Evolutionary conservation across 129 eudicot species (phyloP).

Genomic region (Artemisia argyi): DNA sequence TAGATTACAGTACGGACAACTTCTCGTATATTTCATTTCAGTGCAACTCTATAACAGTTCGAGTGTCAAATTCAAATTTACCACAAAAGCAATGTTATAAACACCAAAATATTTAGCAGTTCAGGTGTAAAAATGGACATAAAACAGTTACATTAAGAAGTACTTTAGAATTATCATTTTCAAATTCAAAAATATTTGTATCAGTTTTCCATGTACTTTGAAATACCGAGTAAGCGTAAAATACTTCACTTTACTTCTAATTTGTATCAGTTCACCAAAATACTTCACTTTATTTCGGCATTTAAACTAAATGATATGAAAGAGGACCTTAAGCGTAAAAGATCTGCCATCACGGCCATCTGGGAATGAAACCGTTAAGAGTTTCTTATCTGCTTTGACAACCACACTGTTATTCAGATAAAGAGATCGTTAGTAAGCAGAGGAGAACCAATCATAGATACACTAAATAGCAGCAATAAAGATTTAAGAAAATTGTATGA

Average conservation of each 20-base stretch:
- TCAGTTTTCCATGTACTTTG: conserved; percentile 1
- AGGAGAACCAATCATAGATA: background rate
- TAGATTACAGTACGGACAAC: conserved; percentile 17
- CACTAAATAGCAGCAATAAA: background rate
- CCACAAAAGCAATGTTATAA: too few relatives aligned
- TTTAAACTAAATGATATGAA: background rate
- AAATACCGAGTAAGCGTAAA: too few relatives aligned
- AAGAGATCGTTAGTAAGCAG: conserved; percentile 16
- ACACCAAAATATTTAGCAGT: background rate
- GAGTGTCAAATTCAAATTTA: too few relatives aligned
- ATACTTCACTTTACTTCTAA: too few relatives aligned
- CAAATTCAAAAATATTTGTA: background rate
- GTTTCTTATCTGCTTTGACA: conserved; percentile 85
- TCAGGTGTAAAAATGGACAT: conserved; percentile 1
- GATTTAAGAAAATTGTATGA: conserved; percentile 3
- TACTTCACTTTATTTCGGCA: too few relatives aligned
- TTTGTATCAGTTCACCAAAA: too few relatives aligned
- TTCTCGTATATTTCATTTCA: conserved; percentile 9
- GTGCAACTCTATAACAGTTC: conserved; percentile 13
- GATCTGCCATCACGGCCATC: conserved; percentile 95
- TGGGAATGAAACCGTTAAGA: conserved; percentile 81
- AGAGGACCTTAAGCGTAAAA: conserved; percentile 86
- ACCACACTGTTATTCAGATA: conserved; percentile 58
- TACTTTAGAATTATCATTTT: conserved; percentile 11
- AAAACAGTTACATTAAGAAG: background rate